Conservation (phyloP, 2,329 filamentous ascomycete species). For the Fusarium mundagurra region DNA sequence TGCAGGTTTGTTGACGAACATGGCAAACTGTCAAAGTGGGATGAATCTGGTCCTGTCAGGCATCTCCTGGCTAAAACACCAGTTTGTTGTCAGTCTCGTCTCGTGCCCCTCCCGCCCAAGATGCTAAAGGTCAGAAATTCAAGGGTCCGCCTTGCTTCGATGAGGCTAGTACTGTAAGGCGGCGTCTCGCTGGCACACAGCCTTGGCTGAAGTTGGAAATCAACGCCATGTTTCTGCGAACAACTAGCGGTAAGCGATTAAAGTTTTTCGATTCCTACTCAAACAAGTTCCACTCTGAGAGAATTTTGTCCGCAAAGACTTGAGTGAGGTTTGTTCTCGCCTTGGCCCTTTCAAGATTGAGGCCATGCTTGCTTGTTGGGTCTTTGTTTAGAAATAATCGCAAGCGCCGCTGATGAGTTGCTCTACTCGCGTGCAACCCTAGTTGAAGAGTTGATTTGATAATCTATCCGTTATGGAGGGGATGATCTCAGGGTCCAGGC, state of each 20-base stretch:
- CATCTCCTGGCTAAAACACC: conserved; percentile 5
- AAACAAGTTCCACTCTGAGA: conserved; percentile 21
- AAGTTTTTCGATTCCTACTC: conserved; percentile 11
- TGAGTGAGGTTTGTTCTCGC: background rate
- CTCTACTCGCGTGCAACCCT: conserved; percentile 35
- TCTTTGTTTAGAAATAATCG: background rate
- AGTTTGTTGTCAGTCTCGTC: conserved; percentile 21
- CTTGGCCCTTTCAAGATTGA: background rate
- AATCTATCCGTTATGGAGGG: conserved; percentile 30
- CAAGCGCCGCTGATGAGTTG: conserved; percentile 26
- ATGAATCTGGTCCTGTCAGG: background rate
- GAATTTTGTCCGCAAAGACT: background rate
- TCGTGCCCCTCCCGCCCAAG: conserved; percentile 30
- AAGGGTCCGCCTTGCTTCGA: conserved; percentile 33
- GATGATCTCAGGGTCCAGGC: conserved; percentile 43
- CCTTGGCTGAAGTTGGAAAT: conserved; percentile 26
- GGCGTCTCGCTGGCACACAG: conserved; percentile 33
- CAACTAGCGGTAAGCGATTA: conserved; percentile 42
- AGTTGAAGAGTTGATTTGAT: conserved; percentile 35
- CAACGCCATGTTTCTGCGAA: conserved; percentile 28
- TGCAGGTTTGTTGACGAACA: conserved; percentile 16
- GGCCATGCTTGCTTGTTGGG: background rate
- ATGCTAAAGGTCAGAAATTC: conserved; percentile 18
- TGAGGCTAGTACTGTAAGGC: conserved; percentile 18
- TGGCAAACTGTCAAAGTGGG: background rate